phyloP scores from a whole-genome alignment of 805 yeast species.

The Wickerhamomyces tratensis region DNA sequence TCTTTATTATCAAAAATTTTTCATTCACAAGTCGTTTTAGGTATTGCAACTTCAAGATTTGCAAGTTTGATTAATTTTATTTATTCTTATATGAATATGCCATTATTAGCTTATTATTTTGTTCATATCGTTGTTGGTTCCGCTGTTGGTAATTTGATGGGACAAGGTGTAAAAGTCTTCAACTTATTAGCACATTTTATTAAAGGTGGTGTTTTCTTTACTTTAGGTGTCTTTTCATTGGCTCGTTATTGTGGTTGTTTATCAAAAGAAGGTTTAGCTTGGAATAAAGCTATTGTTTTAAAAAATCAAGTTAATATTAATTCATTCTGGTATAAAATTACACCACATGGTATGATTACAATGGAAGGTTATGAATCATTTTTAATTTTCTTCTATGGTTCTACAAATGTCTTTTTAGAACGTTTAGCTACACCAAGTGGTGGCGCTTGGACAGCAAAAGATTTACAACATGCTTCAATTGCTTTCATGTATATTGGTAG shows the following conservation, averaged over 20 bases:
- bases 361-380: slow-evolving; percentile 82
- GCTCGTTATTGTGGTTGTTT: slow-evolving; percentile 85
- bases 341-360: slow-evolving; percentile 43
- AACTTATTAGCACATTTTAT: slow-evolving; percentile 90
- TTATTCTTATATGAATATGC: slow-evolving; percentile 51
- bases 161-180: slow-evolving; percentile 58
- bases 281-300: slow-evolving; percentile 50
- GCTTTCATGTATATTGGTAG: slow-evolving; percentile 89
- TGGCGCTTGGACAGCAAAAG: slow-evolving; percentile 85
- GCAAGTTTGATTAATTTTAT: slow-evolving; percentile 20
- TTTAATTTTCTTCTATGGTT: slow-evolving; percentile 79
- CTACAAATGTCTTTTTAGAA: slow-evolving; percentile 84
- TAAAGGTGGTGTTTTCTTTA: slow-evolving; percentile 85
- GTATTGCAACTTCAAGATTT: slow-evolving; percentile 12
- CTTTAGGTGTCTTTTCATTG: slow-evolving; percentile 68
- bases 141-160: slow-evolving; percentile 53
- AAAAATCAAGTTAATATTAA: slow-evolving; percentile 17
- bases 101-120: slow-evolving; percentile 50
- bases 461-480: slow-evolving; percentile 81
- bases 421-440: slow-evolving; percentile 63
- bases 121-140: slow-evolving; percentile 42
- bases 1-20: slow-evolving; percentile 24
- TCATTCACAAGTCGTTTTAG: slow-evolving; percentile 17
- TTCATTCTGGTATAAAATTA: slow-evolving; percentile 17
- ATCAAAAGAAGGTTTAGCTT: slow-evolving; percentile 72